Base-by-base conservation (phyloP, 108 stramenopile species). In the Craspedostauros australis region DNA sequence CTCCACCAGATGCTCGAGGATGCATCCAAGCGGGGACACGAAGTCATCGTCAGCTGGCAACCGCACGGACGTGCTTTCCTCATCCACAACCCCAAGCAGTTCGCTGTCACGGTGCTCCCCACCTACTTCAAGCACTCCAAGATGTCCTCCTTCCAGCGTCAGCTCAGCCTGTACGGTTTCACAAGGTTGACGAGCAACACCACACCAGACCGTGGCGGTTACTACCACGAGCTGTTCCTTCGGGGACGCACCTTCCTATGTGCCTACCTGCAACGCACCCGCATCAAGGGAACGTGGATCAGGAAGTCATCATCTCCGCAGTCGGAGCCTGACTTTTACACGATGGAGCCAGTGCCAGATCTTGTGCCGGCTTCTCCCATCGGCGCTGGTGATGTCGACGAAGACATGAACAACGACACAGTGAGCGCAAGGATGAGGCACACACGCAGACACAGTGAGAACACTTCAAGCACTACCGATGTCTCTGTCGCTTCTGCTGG, bases 131-230 rank as follows among this genome's bases (percentile, higher is more conserved):
- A 47, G 26, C 75, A 77, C 7, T 65, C 57, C 11, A 56, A 54
- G 33, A 65, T 48, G 24, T 56, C 69, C 16, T 67, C 64, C 14
- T 82, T 88, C 43, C 81, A 79, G 43, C 73, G 86, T 4, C 81
- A 87, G 39, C 62, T 87, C 31, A 73, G 71, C 34, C 55, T 82
- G 5, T 87, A 82, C 39, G 80, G 75, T 26, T 81, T 81, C 39
- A 64, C n/a, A n/a, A n/a, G n/a, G n/a, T n/a, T n/a, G n/a, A n/a
- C n/a, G n/a, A n/a, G n/a, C n/a, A n/a, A n/a, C n/a, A n/a, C n/a
- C 43, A 19, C 11, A 20, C 66, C 42, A 4, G 77, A 78, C 39
- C 46, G 70, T 28, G 72, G 72, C 21, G 58, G 45, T 21, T 78
- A 78, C 50, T 78, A 70, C 38, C 73, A 78, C 43, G 72, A 70